phyloP scores from a whole-genome alignment of 1,139 yeast genomes.

The Geotrichum klebahnii region DNA sequence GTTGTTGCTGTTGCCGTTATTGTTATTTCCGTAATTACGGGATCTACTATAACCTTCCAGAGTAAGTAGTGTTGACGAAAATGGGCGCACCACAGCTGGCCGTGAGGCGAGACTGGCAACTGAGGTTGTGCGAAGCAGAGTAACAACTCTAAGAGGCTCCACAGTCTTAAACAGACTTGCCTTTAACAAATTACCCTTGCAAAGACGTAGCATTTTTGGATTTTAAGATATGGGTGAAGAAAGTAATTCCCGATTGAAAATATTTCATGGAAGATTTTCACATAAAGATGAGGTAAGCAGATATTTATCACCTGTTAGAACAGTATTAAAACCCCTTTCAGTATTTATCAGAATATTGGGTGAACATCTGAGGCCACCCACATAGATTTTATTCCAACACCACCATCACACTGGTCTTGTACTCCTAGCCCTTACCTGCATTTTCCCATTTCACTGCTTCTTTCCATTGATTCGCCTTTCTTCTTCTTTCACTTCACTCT shows the following conservation, averaged over 20 bases:
- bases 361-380: not conserved
- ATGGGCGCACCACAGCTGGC: not conserved
- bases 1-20: not conserved
- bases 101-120: not conserved
- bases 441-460: not conserved
- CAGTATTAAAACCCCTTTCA: not conserved
- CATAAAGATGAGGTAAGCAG: not conserved
- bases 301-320: too few species aligned
- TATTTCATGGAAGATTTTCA: not conserved
- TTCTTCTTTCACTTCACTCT: not conserved
- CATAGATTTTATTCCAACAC: too few species aligned
- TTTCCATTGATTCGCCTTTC: too few species aligned
- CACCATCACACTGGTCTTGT: not conserved
- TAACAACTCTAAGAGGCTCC: not conserved
- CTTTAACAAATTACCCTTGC: constrained; percentile 4
- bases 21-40: not conserved
- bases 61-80: not conserved
- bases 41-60: constrained; percentile 5
- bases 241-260: not conserved
- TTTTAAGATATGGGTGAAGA: not conserved
- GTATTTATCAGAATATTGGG: not conserved
- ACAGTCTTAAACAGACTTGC: constrained; percentile 2
- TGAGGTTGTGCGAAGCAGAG: constrained; percentile 4
- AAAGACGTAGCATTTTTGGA: constrained; percentile 12
- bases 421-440: not conserved